phyloP scores from a whole-genome alignment of 345 rosid genomes.

The Turnera subulata region DNA sequence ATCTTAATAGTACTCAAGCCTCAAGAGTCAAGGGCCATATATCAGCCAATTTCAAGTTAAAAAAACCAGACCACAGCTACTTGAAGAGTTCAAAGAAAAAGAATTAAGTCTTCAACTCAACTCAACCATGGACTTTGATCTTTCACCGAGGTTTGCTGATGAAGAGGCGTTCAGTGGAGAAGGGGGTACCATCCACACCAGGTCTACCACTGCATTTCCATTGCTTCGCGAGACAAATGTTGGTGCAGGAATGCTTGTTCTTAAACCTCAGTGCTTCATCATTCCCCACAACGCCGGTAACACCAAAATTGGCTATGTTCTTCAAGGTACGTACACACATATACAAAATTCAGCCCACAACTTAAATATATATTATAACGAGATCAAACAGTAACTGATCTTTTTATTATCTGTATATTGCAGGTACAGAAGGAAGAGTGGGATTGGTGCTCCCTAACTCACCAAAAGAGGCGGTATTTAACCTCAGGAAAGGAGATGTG shows the following conservation, averaged over 20 bases:
- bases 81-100: too few species aligned
- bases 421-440: constrained; percentile 22
- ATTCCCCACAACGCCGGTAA: constrained; percentile 36
- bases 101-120: too few species aligned
- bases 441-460: constrained; percentile 20
- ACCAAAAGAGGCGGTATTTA: constrained; percentile 11
- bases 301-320: constrained; percentile 36
- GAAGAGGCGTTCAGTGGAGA: constrained; percentile 22
- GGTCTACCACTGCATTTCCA: constrained; percentile 25
- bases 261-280: constrained; percentile 27
- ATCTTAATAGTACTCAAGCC: too few species aligned
- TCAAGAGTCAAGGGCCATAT: too few species aligned
- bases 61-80: too few species aligned
- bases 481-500: constrained; percentile 23
- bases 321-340: constrained; percentile 32
- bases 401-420: too few species aligned
- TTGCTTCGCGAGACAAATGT: constrained; percentile 19
- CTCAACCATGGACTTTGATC: constrained; percentile 25
- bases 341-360: too few species aligned
- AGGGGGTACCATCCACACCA: constrained; percentile 26
- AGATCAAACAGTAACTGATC: too few species aligned
- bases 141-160: constrained; percentile 24
- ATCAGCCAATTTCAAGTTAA: too few species aligned
- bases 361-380: too few species aligned
- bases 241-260: constrained; percentile 25